Evolutionary conservation across 768 basidiomycete genomes (phyloP).

Genomic region (Leucosporidium creatinivorum): DNA sequence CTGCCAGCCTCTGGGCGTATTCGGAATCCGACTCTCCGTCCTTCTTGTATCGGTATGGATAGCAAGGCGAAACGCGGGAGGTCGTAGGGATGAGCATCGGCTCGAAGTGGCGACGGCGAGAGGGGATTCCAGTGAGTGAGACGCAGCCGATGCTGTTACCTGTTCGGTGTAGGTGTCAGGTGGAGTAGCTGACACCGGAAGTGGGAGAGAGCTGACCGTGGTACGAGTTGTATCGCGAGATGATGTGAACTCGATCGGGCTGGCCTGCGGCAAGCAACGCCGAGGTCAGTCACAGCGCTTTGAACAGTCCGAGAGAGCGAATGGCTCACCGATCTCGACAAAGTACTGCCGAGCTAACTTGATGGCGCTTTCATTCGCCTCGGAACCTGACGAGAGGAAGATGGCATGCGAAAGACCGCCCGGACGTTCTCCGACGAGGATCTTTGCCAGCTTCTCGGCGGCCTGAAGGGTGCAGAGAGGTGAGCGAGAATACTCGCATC

Average conservation of each 20-base stretch:
- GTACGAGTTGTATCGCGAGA: background rate
- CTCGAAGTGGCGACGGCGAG: background rate
- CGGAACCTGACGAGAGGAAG: background rate
- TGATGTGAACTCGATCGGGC: constrained; percentile 35
- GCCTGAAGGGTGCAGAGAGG: background rate
- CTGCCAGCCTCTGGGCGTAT: constrained; percentile 66
- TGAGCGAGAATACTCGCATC: background rate
- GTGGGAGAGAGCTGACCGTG: background rate
- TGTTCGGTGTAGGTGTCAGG: no score
- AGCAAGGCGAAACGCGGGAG: constrained; percentile 38
- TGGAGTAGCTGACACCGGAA: no score
- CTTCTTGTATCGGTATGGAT: constrained; percentile 67
- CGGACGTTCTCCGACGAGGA: background rate
- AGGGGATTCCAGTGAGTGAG: background rate
- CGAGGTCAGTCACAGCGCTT: no score
- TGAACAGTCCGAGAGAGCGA: no score
- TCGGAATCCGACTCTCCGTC: constrained; percentile 65
- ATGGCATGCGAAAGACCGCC: background rate
- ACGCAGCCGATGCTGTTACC: background rate
- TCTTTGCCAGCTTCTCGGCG: background rate
- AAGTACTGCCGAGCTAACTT: constrained; percentile 52
- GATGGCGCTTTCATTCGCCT: background rate
- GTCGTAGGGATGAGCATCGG: background rate
- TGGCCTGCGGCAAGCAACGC: constrained; percentile 43
- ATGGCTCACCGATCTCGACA: constrained; percentile 48